A percentile compares a stretch with the other conserved stretches of the same genome.
Conservation (phyloP, 331 rosid genomes). For the Saraca asoca region DNA sequence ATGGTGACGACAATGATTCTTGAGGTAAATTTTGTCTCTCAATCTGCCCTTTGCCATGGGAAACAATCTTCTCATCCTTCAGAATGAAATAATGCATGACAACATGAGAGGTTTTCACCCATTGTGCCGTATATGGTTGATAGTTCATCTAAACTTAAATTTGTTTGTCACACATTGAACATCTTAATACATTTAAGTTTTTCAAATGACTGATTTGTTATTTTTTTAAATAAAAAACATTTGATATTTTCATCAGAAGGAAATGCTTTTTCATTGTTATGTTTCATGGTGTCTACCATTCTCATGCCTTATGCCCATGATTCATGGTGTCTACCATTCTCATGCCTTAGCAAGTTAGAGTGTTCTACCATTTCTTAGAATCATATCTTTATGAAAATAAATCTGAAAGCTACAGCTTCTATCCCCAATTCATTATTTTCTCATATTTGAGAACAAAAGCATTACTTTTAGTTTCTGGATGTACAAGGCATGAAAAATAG, state of each 20-base stretch:
- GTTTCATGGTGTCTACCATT: conserved; percentile 13
- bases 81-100: conserved; percentile 22
- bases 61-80: not conserved
- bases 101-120: conserved; percentile 12
- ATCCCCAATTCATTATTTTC: not conserved
- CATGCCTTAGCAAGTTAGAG: not conserved
- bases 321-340: not conserved
- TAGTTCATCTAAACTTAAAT: not conserved
- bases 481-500: not conserved
- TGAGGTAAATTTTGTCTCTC: conserved; percentile 55
- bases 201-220: conserved; percentile 4
- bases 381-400: not conserved
- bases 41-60: conserved; percentile 3
- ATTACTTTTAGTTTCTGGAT: not conserved
- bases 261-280: not conserved
- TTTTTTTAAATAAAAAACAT: not conserved
- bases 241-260: conserved; percentile 1
- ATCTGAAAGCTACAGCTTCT: not conserved
- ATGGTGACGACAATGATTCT: conserved; percentile 84
- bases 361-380: conserved; percentile 18
- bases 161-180: not conserved
- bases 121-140: not conserved
- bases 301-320: conserved; percentile 17
- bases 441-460: conserved; percentile 4
- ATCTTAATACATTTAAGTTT: conserved; percentile 2